phyloP scores from a whole-genome alignment of 2,329 filamentous ascomycete species.

The Xylariaceae sp. region DNA sequence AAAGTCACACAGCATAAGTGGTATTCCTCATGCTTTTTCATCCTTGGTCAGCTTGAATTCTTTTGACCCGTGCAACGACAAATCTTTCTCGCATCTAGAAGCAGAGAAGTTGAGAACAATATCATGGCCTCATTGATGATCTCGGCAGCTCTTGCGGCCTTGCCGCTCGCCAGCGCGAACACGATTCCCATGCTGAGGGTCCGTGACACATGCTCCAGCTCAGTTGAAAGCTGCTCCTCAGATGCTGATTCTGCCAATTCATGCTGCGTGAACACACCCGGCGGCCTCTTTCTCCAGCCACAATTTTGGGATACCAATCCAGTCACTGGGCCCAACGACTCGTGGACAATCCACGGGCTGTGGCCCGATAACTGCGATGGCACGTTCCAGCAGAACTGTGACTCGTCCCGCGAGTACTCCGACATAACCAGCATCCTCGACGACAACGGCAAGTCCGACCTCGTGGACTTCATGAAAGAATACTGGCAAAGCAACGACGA shows the following conservation, averaged over 20 bases:
- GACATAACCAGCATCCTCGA: slow-evolving; percentile 62
- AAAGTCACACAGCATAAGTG: background rate
- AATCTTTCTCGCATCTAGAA: background rate
- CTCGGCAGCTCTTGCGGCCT: slow-evolving; percentile 8
- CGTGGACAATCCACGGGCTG: slow-evolving; percentile 72
- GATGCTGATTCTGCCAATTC: slow-evolving; percentile 42
- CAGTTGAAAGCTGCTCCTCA: slow-evolving; percentile 25
- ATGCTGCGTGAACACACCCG: slow-evolving; percentile 71
- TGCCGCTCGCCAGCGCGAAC: slow-evolving; percentile 5
- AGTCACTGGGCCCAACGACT: slow-evolving; percentile 59
- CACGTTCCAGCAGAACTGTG: slow-evolving; percentile 63
- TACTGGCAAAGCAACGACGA: slow-evolving; percentile 70
- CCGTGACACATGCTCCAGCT: slow-evolving; percentile 7
- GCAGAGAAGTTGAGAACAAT: background rate
- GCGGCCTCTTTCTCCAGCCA: slow-evolving; percentile 67
- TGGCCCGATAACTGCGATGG: slow-evolving; percentile 68
- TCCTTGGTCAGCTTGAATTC: background rate
- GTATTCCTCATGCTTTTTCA: background rate
- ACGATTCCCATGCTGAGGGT: background rate
- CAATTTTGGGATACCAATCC: slow-evolving; percentile 74
- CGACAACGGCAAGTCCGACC: slow-evolving; percentile 40
- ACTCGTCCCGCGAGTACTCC: slow-evolving; percentile 55
- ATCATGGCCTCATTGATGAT: slow-evolving; percentile 13
- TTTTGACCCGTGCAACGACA: background rate
- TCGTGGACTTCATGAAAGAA: slow-evolving; percentile 61